phyloP scores from a whole-genome alignment of 805 yeast genomes.

The Yarrowia divulgata region DNA sequence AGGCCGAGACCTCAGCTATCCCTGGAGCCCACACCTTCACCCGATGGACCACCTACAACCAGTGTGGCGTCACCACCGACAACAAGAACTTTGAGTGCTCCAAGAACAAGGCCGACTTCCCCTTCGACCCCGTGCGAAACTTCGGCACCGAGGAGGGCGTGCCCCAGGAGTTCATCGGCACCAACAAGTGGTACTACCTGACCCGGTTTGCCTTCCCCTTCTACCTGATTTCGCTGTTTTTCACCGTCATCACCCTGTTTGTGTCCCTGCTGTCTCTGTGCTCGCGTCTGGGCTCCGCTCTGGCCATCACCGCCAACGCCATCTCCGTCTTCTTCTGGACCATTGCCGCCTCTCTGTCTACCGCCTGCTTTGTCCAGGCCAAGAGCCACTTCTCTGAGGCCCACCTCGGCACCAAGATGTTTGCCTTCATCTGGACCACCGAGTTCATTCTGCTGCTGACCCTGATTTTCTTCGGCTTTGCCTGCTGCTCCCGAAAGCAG shows the following conservation, averaged over 20 bases:
- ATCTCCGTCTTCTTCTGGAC: conserved; percentile 47
- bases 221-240: conserved; percentile 63
- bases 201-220: conserved; percentile 75
- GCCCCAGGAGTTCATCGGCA: conserved; percentile 62
- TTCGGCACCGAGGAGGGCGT: conserved; percentile 62
- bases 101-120: conserved; percentile 71
- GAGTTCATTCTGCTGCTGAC: conserved; percentile 50
- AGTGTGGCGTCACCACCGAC: conserved; percentile 57
- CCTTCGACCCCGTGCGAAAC: conserved; percentile 82
- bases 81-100: conserved; percentile 61
- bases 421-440: conserved; percentile 72
- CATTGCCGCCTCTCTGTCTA: conserved; percentile 68
- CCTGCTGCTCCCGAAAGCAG: conserved; percentile 40
- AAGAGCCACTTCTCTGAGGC: conserved; percentile 64
- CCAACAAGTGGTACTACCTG: conserved; percentile 65
- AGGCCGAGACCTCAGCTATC: conserved; percentile 71
- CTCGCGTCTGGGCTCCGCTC: conserved; percentile 46
- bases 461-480: conserved; percentile 47
- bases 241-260: conserved; percentile 59
- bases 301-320: conserved; percentile 45
- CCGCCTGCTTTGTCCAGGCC: conserved; percentile 76
- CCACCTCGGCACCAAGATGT: conserved; percentile 48
- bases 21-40: conserved; percentile 55
- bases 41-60: conserved; percentile 86
- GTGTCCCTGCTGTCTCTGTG: conserved; percentile 45